Percentiles rank a stretch among this genome's conserved stretches.
Conservation (phyloP, 1,284 basidiomycete species). For the Tylopilus sp. region DNA sequence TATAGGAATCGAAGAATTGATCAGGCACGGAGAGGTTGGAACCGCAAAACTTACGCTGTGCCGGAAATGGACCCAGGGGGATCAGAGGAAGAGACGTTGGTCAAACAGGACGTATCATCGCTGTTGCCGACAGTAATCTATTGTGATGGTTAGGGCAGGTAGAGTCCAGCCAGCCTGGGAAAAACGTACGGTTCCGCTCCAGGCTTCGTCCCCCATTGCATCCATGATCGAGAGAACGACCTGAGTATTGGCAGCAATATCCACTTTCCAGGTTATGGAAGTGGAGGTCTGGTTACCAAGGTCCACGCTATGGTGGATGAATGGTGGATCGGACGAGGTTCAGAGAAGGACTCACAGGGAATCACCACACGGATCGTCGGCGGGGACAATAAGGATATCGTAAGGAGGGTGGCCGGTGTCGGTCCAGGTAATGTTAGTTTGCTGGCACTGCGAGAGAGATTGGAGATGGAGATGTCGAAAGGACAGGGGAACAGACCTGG, state of each 20-base stretch:
- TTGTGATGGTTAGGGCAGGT: not conserved
- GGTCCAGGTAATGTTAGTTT: conserved; percentile 52
- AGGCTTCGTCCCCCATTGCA: conserved; percentile 52
- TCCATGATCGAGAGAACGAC: conserved; percentile 59
- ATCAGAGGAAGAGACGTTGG: conserved; percentile 7
- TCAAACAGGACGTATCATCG: conserved; percentile 49
- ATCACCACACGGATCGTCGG: conserved; percentile 53
- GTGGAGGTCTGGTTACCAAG: conserved; percentile 52
- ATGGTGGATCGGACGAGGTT: not conserved
- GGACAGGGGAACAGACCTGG: conserved; percentile 44
- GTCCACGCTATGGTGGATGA: conserved; percentile 41
- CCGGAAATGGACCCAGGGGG: conserved; percentile 18
- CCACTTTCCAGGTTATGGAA: conserved; percentile 45
- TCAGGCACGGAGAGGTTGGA: conserved; percentile 7
- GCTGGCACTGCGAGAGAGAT: conserved; percentile 47
- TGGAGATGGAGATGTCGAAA: not conserved
- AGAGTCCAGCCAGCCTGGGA: not conserved
- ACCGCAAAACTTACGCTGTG: conserved; percentile 18
- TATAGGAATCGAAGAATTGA: conserved; percentile 1
- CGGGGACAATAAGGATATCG: conserved; percentile 54
- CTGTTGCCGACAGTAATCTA: conserved; percentile 55
- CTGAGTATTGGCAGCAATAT: conserved; percentile 45
- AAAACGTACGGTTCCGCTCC: conserved; percentile 53
- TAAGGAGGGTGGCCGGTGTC: conserved; percentile 44
- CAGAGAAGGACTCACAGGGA: conserved; percentile 45